phyloP scores from a whole-genome alignment of 306 rosid species.

The Trifolium dubium region DNA sequence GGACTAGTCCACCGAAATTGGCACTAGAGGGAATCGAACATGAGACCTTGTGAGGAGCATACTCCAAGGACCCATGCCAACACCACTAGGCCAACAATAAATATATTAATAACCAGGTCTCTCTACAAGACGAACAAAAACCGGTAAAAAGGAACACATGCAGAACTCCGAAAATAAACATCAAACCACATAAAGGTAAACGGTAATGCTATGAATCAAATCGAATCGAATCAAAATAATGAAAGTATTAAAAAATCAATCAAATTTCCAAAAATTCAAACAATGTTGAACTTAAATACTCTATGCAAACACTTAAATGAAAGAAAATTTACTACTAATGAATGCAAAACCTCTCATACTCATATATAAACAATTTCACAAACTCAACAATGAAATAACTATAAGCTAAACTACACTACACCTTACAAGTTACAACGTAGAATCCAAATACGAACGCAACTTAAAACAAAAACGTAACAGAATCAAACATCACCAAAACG shows the following conservation, averaged over 20 bases:
- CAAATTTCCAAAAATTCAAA: not conserved
- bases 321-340: conserved; percentile 12
- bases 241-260: not conserved
- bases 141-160: too few relatives aligned
- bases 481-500: not conserved
- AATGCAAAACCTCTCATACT: conserved; percentile 14
- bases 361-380: not conserved
- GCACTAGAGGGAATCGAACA: too few relatives aligned
- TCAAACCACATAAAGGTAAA: too few relatives aligned
- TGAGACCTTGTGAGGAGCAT: too few relatives aligned
- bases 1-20: too few relatives aligned
- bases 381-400: conserved; percentile 13
- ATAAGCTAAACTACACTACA: too few relatives aligned
- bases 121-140: too few relatives aligned
- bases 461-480: conserved; percentile 16
- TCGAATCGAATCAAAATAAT: not conserved
- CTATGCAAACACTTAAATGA: not conserved
- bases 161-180: too few relatives aligned
- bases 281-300: conserved; percentile 8
- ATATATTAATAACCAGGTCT: too few relatives aligned
- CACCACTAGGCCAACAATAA: too few relatives aligned
- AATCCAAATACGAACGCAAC: conserved; percentile 5
- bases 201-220: too few relatives aligned
- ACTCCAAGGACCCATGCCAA: too few relatives aligned
- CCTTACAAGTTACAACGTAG: not conserved